Evolutionary conservation across 179 eudicot species (phyloP).

Genomic region (Vitellaria paradoxa): DNA sequence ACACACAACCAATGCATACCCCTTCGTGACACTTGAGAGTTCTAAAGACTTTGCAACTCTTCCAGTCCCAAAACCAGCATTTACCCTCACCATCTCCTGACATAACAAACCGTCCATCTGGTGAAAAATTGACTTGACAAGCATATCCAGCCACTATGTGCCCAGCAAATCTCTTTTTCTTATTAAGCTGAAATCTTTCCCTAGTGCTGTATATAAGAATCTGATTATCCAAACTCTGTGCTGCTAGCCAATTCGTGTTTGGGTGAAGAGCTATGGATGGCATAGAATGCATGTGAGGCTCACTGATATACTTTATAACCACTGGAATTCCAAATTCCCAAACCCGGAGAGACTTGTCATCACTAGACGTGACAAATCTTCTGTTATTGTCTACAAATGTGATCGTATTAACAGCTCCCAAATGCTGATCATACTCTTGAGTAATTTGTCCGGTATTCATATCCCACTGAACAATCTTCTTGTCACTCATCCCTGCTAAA

Average conservation of each 20-base stretch:
- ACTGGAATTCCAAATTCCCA: conserved; percentile 98
- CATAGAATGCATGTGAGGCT: conserved; percentile 99
- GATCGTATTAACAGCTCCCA: conserved; percentile 93
- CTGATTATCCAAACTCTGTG: conserved; percentile 97
- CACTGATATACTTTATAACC: conserved; percentile 95
- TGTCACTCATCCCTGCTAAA: conserved; percentile 96
- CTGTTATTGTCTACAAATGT: conserved; percentile 93
- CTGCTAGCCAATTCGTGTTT: conserved; percentile 88
- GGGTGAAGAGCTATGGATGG: conserved; percentile 88
- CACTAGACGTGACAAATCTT: conserved; percentile 93
- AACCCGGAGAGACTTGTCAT: conserved; percentile 90
- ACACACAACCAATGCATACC: conserved; percentile 82
- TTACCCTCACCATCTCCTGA: conserved; percentile 97
- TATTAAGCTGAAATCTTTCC: conserved; percentile 90
- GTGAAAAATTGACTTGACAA: conserved; percentile 96
- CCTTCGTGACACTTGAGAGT: conserved; percentile 88
- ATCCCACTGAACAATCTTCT: conserved; percentile 98
- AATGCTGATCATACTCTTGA: conserved; percentile 97
- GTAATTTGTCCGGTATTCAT: conserved; percentile 80
- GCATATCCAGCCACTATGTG: conserved; percentile 96
- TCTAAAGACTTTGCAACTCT: conserved; percentile 85
- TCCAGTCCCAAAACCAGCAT: conserved; percentile 99
- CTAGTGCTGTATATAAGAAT: conserved; percentile 86
- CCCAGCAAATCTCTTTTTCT: conserved; percentile 96
- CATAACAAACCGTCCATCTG: conserved; percentile 95